Evolutionary conservation across 495 filamentous ascomycete genomes (phyloP).

Genomic region (Sordaria brevicollis): DNA sequence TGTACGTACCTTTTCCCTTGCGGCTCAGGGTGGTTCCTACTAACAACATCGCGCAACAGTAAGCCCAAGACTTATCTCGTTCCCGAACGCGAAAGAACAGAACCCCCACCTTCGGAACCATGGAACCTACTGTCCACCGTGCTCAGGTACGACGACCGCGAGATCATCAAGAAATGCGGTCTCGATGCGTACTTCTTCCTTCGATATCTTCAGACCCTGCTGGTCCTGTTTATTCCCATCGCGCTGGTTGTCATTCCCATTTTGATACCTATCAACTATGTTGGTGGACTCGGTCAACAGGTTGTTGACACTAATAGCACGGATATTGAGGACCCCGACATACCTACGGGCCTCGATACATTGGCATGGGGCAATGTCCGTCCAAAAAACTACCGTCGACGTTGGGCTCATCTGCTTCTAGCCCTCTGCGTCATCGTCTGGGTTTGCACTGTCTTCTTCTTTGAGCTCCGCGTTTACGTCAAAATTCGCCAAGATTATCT

Average conservation of each 20-base stretch:
- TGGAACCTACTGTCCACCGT: conserved; percentile 59
- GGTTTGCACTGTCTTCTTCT: conserved; percentile 80
- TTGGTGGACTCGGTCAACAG: conserved; percentile 55
- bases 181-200: conserved; percentile 98
- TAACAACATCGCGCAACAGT: conserved; percentile 26
- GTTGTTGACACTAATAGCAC: neutral
- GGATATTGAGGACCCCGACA: neutral
- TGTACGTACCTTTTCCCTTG: conserved; percentile 43
- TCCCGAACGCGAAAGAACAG: conserved; percentile 72
- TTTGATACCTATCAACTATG: conserved; percentile 72
- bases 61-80: conserved; percentile 88
- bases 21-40: neutral
- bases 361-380: conserved; percentile 89
- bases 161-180: conserved; percentile 90
- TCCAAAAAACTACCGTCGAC: conserved; percentile 55
- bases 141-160: conserved; percentile 69
- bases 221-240: conserved; percentile 83
- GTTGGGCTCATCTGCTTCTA: conserved; percentile 83
- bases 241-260: conserved; percentile 73
- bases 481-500: conserved; percentile 88
- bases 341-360: conserved; percentile 56
- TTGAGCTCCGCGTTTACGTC: conserved; percentile 83
- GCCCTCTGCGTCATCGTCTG: conserved; percentile 73
- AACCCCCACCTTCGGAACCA: conserved; percentile 58
- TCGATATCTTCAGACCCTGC: conserved; percentile 83